Base-by-base conservation (phyloP, 768 basidiomycete species). In the Pleurotus tuoliensis region DNA sequence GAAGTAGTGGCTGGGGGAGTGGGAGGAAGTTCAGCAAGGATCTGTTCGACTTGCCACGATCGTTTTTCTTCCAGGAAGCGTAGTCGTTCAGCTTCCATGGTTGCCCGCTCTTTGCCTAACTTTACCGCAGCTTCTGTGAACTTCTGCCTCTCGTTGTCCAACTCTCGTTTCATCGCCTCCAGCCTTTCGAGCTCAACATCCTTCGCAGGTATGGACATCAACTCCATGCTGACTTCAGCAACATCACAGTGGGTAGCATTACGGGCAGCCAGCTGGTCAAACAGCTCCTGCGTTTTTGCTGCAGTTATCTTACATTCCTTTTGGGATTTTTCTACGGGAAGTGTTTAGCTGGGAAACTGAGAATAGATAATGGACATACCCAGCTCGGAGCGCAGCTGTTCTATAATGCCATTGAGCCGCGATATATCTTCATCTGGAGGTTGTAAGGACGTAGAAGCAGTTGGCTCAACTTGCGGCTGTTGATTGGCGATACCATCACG, bases 61-160 rank as follows among this genome's bases (percentile, higher is more conserved):
- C 86, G 79, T 63, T 82, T 87, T 66, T 91, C 89, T 59, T 90
- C 87, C 47, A 80, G 44, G 41, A 90, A 76, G 55, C 76, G 77
- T 24, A 82, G 64, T 18, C 82, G 78, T 63, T 89, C 86, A 8
- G 79, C 80, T 81, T 91, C 88, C 11, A 92, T 67, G 4, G 73
- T 71, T 2, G 83, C 79, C 64, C 80, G 82, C 56, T 92, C 89
- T 61, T 80, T 79, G 1, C 83, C 83, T 22, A 92, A 71, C 57
- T 75, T 78, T 16, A 88, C 70, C 11, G 85, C 77, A 18, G 85
- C 85, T 58, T 84, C 82, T 0, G 83, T 82, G 59, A 89, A 83
- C 57, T 82, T 82, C 52, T 73, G 73, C 8, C 86, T 79, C 60
- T 92, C 88, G 15, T 77, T 72, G 49, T 90, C 84, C 4, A 92